A percentile compares a stretch with the other conserved stretches of the same genome.
Conservation (phyloP, 2,329 filamentous ascomycete species). For the Microdochium bolleyi region DNA sequence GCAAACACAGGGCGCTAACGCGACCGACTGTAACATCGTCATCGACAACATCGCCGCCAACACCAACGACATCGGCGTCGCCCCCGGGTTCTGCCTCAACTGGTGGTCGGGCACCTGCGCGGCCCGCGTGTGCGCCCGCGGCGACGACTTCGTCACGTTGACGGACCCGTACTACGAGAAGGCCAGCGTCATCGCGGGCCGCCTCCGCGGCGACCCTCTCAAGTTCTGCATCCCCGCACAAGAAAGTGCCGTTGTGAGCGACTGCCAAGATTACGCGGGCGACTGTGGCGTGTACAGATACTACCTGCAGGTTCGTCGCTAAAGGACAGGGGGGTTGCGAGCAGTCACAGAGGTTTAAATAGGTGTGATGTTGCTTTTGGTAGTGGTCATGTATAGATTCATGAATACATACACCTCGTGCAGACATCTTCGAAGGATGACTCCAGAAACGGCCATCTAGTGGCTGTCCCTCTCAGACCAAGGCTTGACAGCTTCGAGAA, state of each 20-base stretch:
- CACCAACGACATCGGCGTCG: background rate
- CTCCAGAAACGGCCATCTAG: slow-evolving; percentile 8
- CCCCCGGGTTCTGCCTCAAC: background rate
- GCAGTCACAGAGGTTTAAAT: background rate
- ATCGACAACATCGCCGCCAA: background rate
- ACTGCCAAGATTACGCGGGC: background rate
- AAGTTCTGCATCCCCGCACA: background rate
- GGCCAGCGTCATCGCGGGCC: background rate
- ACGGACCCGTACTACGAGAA: background rate
- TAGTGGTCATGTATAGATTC: background rate
- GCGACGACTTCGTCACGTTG: background rate
- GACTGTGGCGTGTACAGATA: background rate
- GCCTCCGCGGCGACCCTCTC: background rate
- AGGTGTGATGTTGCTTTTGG: background rate
- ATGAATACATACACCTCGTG: too few species aligned
- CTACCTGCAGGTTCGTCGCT: background rate
- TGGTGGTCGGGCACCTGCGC: slow-evolving; percentile 1
- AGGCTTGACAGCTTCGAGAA: slow-evolving; percentile 30
- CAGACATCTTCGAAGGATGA: too few species aligned
- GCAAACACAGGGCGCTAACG: background rate
- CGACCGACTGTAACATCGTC: background rate
- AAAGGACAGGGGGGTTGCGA: background rate
- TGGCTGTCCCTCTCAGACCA: slow-evolving; percentile 31
- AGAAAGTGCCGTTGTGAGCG: background rate
- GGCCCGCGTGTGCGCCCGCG: background rate